Evolutionary conservation across 2,329 filamentous ascomycete genomes (phyloP), one percentile per base, ranked within the genome.

Genomic region (Rasamsonia emersonii): DNA sequence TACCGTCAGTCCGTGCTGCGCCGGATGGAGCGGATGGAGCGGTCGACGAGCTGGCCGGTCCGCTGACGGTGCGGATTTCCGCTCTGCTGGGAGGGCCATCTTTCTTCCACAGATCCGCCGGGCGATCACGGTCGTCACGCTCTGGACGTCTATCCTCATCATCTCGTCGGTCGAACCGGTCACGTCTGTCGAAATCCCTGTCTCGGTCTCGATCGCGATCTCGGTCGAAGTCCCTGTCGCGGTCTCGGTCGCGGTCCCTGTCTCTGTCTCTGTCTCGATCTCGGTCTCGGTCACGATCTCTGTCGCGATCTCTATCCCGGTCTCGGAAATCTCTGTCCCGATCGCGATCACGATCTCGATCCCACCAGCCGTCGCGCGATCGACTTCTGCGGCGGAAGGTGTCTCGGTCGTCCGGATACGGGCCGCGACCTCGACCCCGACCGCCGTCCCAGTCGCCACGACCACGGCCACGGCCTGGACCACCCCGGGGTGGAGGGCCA

Each of bases 391-490:
- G 54, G 28, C 59, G 52, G 36, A 64, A 65, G 1, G 53, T 41
- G 37, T 65, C 60, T 8, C 62, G 56, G 33, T 65, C 62, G 34
- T 62, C 59, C 5, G 58, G 36, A 37, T 56, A 61, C 9, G 51
- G 47, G 11, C 48, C 51, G 27, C 61, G 56, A n/a, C 59, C 59
- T 27, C 61, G 54, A 17, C 61, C 61, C 25, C 63, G 54, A 13
- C 62, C 61, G 36, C 61, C 46, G 32, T 62, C 59, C 53, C 59
- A 59, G 30, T 62, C 59, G 9, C 58, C 59, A n/a, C 59, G 53
- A 7, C 59, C 59, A 25, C 59, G 58, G 20, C 61, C 63, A 30
- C 63, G 58, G 20, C 56, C 53, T 6, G 56, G 48, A 2, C 56
- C 59, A 23, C 56, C 49, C 9, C 61, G 56, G 5, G 51, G 44